Conservation (phyloP, 164 flowering plant genomes). For the Akebia trifoliata region DNA sequence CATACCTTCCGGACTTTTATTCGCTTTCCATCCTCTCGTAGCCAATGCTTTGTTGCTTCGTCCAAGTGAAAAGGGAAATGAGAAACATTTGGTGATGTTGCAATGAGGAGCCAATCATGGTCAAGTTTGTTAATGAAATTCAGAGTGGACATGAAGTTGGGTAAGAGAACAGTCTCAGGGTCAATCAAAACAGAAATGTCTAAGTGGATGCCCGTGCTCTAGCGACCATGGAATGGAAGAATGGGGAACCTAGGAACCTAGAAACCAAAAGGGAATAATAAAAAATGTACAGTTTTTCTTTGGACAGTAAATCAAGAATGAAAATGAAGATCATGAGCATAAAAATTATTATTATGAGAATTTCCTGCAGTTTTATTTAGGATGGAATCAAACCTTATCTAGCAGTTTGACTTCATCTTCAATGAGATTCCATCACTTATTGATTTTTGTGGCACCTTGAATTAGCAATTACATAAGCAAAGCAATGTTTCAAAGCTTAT, state of each 20-base stretch:
- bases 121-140: slow-evolving; percentile 54
- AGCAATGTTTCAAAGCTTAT: no score
- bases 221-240: slow-evolving; percentile 88
- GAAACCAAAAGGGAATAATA: slow-evolving; percentile 5
- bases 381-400: no score
- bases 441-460: no score
- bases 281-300: no score
- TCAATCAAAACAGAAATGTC: slow-evolving; percentile 67
- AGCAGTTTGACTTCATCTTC: no score
- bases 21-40: slow-evolving; percentile 39
- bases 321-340: no score
- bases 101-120: slow-evolving; percentile 76
- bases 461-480: no score
- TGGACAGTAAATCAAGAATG: no score
- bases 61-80: slow-evolving; percentile 55
- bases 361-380: no score
- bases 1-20: slow-evolving; percentile 52
- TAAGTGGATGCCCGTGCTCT: slow-evolving; percentile 55
- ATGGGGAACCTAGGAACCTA: slow-evolving; percentile 89
- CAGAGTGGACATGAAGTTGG: slow-evolving; percentile 61
- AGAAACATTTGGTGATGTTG: slow-evolving; percentile 43
- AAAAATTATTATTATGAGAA: no score
- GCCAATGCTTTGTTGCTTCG: slow-evolving; percentile 50
- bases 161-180: slow-evolving; percentile 61
- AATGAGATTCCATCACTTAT: no score